These are phyloP conservation scores for Amphirosellinia nigrospora DNA, from an alignment of 495 filamentous ascomycete species.

Conservation along the genomic window DNA sequence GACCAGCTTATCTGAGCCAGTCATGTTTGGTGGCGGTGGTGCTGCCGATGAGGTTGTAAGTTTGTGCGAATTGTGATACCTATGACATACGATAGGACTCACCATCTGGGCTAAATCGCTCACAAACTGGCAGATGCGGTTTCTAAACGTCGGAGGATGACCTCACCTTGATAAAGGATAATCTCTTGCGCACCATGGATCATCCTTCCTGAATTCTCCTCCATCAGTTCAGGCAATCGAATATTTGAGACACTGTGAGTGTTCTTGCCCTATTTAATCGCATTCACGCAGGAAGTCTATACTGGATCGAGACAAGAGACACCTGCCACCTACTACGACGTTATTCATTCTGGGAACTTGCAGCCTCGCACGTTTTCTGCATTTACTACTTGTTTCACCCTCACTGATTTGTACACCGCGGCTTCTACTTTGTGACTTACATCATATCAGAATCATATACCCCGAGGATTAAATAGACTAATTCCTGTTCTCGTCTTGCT, in stretches of 20 bases:
- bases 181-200: slow-evolving; percentile 60
- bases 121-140: slow-evolving; percentile 63
- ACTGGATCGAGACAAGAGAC: not conserved
- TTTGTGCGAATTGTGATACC: slow-evolving; percentile 1
- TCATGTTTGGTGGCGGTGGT: slow-evolving; percentile 69
- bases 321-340: not conserved
- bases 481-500: not conserved
- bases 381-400: not conserved
- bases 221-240: slow-evolving; percentile 6
- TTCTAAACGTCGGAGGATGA: slow-evolving; percentile 69
- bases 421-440: slow-evolving; percentile 4
- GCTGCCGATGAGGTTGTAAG: slow-evolving; percentile 73
- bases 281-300: not conserved
- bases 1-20: slow-evolving; percentile 75
- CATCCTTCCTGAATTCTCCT: slow-evolving; percentile 27
- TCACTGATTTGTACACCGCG: not conserved
- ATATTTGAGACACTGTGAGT: not conserved
- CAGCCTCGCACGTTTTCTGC: not conserved
- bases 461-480: not conserved
- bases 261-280: not conserved
- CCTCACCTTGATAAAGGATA: slow-evolving; percentile 64
- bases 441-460: not conserved
- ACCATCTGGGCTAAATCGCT: slow-evolving; percentile 17
- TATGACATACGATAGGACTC: slow-evolving; percentile 10
- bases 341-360: slow-evolving; percentile 3